phyloP scores from a whole-genome alignment of 352 stramenopile genomes.

The Pythium folliculosum region DNA sequence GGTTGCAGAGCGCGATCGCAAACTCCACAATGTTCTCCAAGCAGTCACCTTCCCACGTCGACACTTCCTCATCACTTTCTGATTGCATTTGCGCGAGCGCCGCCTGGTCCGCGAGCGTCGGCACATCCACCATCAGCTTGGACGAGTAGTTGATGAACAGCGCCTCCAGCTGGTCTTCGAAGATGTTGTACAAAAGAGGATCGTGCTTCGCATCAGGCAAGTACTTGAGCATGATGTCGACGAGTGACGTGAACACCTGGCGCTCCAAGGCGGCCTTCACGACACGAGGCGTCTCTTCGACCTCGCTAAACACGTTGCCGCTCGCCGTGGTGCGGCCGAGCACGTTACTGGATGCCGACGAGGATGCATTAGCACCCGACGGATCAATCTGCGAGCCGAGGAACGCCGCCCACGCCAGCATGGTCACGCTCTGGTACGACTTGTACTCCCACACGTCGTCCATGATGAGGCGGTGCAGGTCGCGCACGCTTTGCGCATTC shows the following conservation, averaged over 20 bases:
- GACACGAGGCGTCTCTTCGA: constrained; percentile 47
- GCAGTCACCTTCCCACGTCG: constrained; percentile 69
- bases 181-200: constrained; percentile 67
- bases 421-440: constrained; percentile 70
- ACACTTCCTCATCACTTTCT: constrained; percentile 56
- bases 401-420: constrained; percentile 76
- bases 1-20: constrained; percentile 59
- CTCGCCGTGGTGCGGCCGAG: constrained; percentile 24
- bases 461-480: constrained; percentile 67
- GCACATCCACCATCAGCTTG: constrained; percentile 79
- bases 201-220: constrained; percentile 74
- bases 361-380: constrained; percentile 32
- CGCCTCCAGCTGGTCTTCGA: constrained; percentile 68
- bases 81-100: constrained; percentile 66
- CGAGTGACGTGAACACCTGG: constrained; percentile 66
- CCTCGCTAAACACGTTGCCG: constrained; percentile 56
- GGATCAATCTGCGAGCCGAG: constrained; percentile 35
- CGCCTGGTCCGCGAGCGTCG: constrained; percentile 69
- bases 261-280: constrained; percentile 74
- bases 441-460: constrained; percentile 70
- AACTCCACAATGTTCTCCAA: constrained; percentile 82
- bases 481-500: constrained; percentile 51
- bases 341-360: constrained; percentile 25
- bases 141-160: constrained; percentile 74
- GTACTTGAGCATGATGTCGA: constrained; percentile 77